A percentile compares a stretch with the other conserved stretches of the same genome.
Conservation (phyloP, 2,329 filamentous ascomycete genomes). For the Decorospora gaudefroyi region DNA sequence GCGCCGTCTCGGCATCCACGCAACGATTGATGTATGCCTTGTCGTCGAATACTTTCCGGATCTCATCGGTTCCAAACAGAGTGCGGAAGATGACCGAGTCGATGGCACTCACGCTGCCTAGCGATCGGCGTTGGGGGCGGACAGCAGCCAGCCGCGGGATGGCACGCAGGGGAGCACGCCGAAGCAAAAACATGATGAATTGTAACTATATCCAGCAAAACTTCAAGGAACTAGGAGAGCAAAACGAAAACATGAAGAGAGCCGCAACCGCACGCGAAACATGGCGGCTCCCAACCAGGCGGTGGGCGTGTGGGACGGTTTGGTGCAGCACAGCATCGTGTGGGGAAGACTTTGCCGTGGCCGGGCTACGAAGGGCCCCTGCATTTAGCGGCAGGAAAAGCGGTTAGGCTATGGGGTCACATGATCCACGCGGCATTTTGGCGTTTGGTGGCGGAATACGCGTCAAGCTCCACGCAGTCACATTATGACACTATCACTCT, state of each 20-base stretch:
- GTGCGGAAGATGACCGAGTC: conserved; percentile 59
- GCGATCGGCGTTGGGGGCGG: conserved; percentile 26
- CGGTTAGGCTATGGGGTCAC: conserved; percentile 1
- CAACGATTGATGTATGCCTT: conserved; percentile 56
- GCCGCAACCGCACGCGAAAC: conserved; percentile 11
- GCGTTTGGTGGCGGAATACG: background rate
- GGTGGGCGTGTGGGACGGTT: conserved; percentile 26
- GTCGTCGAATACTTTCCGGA: conserved; percentile 58
- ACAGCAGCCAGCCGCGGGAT: conserved; percentile 22
- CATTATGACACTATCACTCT: conserved; percentile 25
- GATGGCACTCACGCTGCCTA: conserved; percentile 48
- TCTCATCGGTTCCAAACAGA: conserved; percentile 58
- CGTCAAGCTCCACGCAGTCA: background rate
- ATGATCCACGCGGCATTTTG: conserved; percentile 8
- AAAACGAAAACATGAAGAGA: conserved; percentile 12
- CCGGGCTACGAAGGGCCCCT: conserved; percentile 8
- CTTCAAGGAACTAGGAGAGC: conserved; percentile 8
- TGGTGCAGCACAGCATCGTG: conserved; percentile 23
- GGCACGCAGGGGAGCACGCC: conserved; percentile 28
- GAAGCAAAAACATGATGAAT: conserved; percentile 37
- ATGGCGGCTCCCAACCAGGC: conserved; percentile 13
- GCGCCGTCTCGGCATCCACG: conserved; percentile 58
- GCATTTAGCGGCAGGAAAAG: background rate
- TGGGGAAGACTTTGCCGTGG: conserved; percentile 31
- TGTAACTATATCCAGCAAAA: conserved; percentile 12